phyloP scores from a whole-genome alignment of 2,329 filamentous ascomycete species.

The Lizonia empirigonia region DNA sequence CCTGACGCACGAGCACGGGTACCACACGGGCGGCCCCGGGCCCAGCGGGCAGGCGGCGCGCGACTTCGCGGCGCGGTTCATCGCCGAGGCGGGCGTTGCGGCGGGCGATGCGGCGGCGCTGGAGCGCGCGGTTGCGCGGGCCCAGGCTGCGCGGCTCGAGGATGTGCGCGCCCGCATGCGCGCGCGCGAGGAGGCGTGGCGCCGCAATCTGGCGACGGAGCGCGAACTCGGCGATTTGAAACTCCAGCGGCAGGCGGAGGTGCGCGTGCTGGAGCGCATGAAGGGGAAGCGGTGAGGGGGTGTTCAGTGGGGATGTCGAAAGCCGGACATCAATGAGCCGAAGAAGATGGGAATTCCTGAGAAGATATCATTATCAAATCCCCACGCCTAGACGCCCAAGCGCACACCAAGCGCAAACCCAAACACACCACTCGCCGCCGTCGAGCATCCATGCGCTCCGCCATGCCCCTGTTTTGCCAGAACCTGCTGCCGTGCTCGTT shows the following conservation, averaged over 20 bases:
- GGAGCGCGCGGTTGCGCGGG: conserved; percentile 40
- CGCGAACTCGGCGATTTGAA: conserved; percentile 51
- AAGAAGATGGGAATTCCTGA: no score
- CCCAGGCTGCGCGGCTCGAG: conserved; percentile 44
- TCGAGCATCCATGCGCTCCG: no score
- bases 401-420: no score
- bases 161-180: conserved; percentile 47
- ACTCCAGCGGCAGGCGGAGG: conserved; percentile 53
- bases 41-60: conserved; percentile 43
- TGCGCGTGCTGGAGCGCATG: conserved; percentile 52
- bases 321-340: no score
- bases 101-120: conserved; percentile 41
- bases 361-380: no score
- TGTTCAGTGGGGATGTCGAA: no score
- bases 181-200: conserved; percentile 48
- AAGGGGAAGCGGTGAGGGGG: conserved; percentile 40
- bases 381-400: no score
- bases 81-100: conserved; percentile 44
- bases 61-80: conserved; percentile 50
- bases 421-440: no score
- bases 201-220: conserved; percentile 51
- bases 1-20: conserved; percentile 55
- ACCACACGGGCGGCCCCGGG: conserved; percentile 55
- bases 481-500: no score
- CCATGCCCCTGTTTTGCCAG: no score